Evolutionary conservation across 768 basidiomycete genomes (phyloP).

Genomic region (Roridomyces roridus): DNA sequence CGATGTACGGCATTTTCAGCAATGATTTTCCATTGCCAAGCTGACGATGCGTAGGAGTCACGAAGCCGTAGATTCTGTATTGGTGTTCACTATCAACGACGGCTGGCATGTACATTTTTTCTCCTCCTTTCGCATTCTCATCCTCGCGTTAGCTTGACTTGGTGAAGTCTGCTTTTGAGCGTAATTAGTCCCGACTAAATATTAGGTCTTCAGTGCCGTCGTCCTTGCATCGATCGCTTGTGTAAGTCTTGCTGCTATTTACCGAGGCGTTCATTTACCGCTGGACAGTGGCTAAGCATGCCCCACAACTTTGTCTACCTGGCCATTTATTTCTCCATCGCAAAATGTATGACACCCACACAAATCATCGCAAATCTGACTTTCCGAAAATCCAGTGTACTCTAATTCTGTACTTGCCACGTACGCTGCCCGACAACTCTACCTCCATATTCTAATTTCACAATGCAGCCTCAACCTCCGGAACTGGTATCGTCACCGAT

Average conservation of each 20-base stretch:
- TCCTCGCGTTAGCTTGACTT: conserved; percentile 8
- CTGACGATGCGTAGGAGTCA: conserved; percentile 1
- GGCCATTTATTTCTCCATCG: conserved; percentile 15
- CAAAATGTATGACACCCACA: conserved; percentile 1
- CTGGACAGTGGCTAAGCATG: conserved; percentile 17
- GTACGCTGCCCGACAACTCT: not conserved
- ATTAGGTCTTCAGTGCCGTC: conserved; percentile 3
- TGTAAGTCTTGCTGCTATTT: not conserved
- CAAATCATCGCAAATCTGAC: not conserved
- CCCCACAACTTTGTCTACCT: conserved; percentile 20
- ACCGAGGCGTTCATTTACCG: not conserved
- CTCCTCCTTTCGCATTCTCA: too few relatives aligned
- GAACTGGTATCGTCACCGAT: conserved; percentile 24
- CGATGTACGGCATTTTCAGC: conserved; percentile 3
- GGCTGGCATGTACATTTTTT: conserved; percentile 1
- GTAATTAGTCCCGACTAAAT: not conserved
- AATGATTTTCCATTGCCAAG: not conserved
- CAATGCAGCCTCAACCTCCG: conserved; percentile 17
- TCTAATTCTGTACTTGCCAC: conserved; percentile 21
- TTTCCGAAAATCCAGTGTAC: conserved; percentile 5
- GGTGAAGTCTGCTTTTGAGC: not conserved
- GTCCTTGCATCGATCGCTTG: conserved; percentile 13
- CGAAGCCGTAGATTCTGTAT: conserved; percentile 17
- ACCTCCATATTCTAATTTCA: not conserved
- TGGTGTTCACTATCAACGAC: conserved; percentile 22